Evolutionary conservation across 2,329 filamentous ascomycete genomes (phyloP).

Genomic region (Phialophora chinensis): DNA sequence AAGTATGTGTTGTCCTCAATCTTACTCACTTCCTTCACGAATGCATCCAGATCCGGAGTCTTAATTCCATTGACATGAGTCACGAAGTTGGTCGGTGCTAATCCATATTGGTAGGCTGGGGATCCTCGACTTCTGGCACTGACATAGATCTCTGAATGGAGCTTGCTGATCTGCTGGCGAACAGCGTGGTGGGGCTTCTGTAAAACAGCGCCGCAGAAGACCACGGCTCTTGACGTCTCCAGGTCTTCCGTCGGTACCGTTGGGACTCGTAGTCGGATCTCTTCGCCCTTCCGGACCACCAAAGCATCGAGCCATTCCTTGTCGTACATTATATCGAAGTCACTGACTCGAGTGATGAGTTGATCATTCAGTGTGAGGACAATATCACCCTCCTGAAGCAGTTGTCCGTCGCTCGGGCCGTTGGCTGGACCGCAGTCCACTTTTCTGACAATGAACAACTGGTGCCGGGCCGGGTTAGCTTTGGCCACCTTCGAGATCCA

Average conservation of each 20-base stretch:
- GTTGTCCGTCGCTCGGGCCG: slow-evolving; percentile 49
- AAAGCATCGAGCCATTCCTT: slow-evolving; percentile 81
- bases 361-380: slow-evolving; percentile 89
- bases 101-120: slow-evolving; percentile 84
- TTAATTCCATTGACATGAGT: slow-evolving; percentile 90
- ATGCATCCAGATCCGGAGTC: slow-evolving; percentile 80
- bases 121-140: slow-evolving; percentile 83
- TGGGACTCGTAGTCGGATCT: slow-evolving; percentile 76
- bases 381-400: slow-evolving; percentile 87
- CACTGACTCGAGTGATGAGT: slow-evolving; percentile 88
- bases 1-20: slow-evolving; percentile 99
- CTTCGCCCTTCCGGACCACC: slow-evolving; percentile 82
- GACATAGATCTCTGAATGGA: slow-evolving; percentile 96
- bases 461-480: slow-evolving; percentile 89
- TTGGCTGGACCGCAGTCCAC: slow-evolving; percentile 67
- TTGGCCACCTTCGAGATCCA: slow-evolving; percentile 91
- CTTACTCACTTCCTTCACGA: slow-evolving; percentile 79
- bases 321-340: slow-evolving; percentile 96
- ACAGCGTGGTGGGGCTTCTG: slow-evolving; percentile 96
- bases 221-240: slow-evolving; percentile 88
- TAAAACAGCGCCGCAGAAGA: slow-evolving; percentile 92
- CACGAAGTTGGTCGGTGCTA: slow-evolving; percentile 96
- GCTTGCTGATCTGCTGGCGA: slow-evolving; percentile 92
- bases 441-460: slow-evolving; percentile 98
- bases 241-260: slow-evolving; percentile 89